Conservation (phyloP, 352 stramenopile genomes). For the Globisporangium apiculatum region DNA sequence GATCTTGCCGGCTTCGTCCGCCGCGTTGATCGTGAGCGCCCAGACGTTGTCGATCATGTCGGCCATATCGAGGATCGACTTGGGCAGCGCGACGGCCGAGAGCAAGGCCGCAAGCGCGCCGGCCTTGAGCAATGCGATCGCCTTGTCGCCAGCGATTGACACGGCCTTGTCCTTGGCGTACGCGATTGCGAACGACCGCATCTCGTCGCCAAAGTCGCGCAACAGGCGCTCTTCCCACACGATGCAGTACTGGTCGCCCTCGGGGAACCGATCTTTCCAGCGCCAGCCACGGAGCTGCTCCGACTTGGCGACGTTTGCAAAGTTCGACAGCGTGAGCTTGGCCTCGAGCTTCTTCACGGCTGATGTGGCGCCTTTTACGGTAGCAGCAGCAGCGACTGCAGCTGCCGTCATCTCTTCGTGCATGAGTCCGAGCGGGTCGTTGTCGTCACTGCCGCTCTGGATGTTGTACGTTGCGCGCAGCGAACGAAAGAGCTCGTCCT, state of each 20-base stretch:
- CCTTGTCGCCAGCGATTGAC: slow-evolving; percentile 54
- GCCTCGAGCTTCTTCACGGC: slow-evolving; percentile 3
- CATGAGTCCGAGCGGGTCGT: slow-evolving; percentile 37
- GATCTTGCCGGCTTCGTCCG: slow-evolving; percentile 65
- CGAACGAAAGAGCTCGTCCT: slow-evolving; percentile 73
- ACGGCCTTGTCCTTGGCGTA: slow-evolving; percentile 46
- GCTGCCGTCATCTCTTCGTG: slow-evolving; percentile 19
- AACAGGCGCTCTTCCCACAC: slow-evolving; percentile 70
- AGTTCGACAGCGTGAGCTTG: slow-evolving; percentile 6
- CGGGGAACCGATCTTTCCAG: slow-evolving; percentile 74
- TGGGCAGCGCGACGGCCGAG: slow-evolving; percentile 62
- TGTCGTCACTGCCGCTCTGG: slow-evolving; percentile 13
- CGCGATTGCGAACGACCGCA: slow-evolving; percentile 61
- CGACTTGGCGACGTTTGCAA: not conserved
- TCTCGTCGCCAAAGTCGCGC: slow-evolving; percentile 69
- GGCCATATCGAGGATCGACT: slow-evolving; percentile 52
- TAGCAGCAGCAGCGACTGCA: not conserved
- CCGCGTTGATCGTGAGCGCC: slow-evolving; percentile 69
- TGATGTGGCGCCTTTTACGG: not conserved
- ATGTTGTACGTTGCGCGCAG: slow-evolving; percentile 48
- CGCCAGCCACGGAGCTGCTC: slow-evolving; percentile 51
- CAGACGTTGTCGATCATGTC: slow-evolving; percentile 84
- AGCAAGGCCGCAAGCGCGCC: slow-evolving; percentile 73
- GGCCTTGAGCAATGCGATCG: slow-evolving; percentile 40
- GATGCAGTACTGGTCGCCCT: slow-evolving; percentile 78